Evolutionary conservation across 2,329 filamentous ascomycete species (phyloP).

Genomic region (Pseudogymnoascus pannorum): DNA sequence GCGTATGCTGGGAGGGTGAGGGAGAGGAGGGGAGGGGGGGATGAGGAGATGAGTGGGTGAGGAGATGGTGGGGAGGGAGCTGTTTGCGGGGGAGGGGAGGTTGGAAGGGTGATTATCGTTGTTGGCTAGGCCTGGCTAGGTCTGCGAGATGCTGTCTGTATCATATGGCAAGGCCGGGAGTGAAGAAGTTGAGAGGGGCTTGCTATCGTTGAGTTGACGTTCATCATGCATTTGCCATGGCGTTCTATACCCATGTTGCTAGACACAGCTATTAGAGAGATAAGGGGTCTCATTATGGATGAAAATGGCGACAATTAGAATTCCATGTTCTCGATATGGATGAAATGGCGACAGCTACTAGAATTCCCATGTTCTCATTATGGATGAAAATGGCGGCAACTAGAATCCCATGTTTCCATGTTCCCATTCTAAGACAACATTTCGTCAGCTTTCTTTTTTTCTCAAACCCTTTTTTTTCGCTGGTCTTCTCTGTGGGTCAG

Average conservation of each 20-base stretch:
- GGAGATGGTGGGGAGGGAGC: neutral
- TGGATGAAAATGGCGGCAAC: no score
- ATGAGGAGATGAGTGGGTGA: constrained; percentile 26
- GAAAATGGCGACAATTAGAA: no score
- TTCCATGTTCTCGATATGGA: no score
- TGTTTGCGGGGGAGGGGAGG: neutral
- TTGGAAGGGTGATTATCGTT: neutral
- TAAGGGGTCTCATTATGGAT: neutral
- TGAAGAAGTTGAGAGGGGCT: neutral
- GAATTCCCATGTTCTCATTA: no score
- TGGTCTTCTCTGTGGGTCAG: neutral
- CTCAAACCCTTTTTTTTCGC: no score
- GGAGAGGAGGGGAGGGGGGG: constrained; percentile 23
- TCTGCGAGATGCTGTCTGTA: neutral
- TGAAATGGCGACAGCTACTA: no score
- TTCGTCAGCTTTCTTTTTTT: neutral
- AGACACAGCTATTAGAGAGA: no score
- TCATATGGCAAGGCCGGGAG: neutral
- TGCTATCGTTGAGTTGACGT: neutral
- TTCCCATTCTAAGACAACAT: neutral
- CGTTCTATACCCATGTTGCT: neutral
- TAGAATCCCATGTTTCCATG: neutral
- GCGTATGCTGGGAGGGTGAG: constrained; percentile 39
- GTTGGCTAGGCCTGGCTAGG: neutral
- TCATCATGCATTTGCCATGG: neutral